phyloP scores from a whole-genome alignment of 2,329 filamentous ascomycete species.

The Hirsutella minnesotensis region DNA sequence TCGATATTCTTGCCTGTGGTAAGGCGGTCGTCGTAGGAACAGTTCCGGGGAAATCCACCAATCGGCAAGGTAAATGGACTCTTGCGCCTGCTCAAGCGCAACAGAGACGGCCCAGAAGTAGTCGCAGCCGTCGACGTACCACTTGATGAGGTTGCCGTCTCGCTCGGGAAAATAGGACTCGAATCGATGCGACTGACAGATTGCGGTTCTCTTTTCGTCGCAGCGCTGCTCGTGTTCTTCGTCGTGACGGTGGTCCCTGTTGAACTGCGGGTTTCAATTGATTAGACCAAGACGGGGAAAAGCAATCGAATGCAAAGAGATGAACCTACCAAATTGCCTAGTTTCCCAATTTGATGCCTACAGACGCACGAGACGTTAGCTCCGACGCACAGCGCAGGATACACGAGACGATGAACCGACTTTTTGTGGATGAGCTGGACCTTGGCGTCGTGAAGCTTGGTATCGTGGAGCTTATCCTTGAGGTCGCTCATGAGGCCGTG shows the following conservation, averaged over 20 bases:
- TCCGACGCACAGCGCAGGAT: not conserved
- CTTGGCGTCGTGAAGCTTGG: slow-evolving; percentile 45
- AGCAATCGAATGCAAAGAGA: not conserved
- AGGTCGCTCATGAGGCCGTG: slow-evolving; percentile 32
- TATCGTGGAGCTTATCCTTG: slow-evolving; percentile 43
- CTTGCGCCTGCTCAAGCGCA: slow-evolving; percentile 79
- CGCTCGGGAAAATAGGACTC: slow-evolving; percentile 83
- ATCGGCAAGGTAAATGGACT: slow-evolving; percentile 90
- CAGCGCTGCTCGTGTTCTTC: slow-evolving; percentile 80
- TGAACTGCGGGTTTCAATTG: slow-evolving; percentile 44
- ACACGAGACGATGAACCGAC: slow-evolving; percentile 21
- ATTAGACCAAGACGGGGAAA: not conserved
- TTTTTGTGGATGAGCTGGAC: slow-evolving; percentile 47
- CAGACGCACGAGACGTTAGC: not conserved
- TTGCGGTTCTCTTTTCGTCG: slow-evolving; percentile 65
- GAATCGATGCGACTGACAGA: slow-evolving; percentile 68
- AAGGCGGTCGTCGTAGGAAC: slow-evolving; percentile 75
- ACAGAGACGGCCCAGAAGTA: slow-evolving; percentile 92
- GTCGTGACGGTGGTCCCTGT: slow-evolving; percentile 82
- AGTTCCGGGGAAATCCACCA: slow-evolving; percentile 94
- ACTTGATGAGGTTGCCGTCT: slow-evolving; percentile 80
- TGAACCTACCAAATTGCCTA: slow-evolving; percentile 43
- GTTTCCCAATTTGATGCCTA: slow-evolving; percentile 47
- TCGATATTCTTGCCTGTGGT: slow-evolving; percentile 72
- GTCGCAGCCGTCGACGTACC: slow-evolving; percentile 92